phyloP scores from a whole-genome alignment of 164 flowering plant genomes.

The Liriodendron chinense region DNA sequence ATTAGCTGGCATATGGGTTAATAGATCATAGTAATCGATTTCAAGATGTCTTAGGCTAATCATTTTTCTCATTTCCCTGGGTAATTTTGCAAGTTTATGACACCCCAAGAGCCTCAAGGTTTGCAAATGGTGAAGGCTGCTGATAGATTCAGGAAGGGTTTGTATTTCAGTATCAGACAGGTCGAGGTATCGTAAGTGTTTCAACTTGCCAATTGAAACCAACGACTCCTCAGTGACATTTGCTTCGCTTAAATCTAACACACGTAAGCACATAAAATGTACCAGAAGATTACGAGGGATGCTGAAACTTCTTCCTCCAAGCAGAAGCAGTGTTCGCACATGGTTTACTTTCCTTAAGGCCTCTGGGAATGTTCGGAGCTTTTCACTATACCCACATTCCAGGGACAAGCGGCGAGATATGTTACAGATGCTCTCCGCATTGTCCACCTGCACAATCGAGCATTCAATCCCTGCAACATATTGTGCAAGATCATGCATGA shows the following conservation, averaged over 20 bases:
- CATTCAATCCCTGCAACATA: neutral
- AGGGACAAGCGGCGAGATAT: neutral
- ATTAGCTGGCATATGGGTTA: neutral
- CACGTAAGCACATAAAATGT: neutral
- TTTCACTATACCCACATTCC: neutral
- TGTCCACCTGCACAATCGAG: neutral
- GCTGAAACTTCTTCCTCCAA: neutral
- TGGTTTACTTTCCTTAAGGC: neutral
- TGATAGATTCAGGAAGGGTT: neutral
- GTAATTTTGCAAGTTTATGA: neutral
- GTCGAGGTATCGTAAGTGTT: conserved; percentile 2
- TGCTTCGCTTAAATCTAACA: neutral
- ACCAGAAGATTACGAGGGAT: neutral
- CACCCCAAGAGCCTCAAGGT: neutral
- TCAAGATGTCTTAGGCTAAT: conserved; percentile 4
- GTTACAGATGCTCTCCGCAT: neutral
- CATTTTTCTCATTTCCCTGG: neutral
- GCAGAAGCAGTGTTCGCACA: neutral
- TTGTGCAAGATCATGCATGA: conserved; percentile 12
- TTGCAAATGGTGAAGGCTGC: neutral
- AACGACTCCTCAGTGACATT: neutral
- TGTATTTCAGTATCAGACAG: neutral
- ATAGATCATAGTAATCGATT: neutral
- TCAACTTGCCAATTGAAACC: neutral
- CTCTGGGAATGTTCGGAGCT: too few relatives aligned